Evolutionary conservation across 2,329 filamentous ascomycete genomes (phyloP), one percentile per base, ranked within the genome.

Genomic region (Aspergillus intermedius): DNA sequence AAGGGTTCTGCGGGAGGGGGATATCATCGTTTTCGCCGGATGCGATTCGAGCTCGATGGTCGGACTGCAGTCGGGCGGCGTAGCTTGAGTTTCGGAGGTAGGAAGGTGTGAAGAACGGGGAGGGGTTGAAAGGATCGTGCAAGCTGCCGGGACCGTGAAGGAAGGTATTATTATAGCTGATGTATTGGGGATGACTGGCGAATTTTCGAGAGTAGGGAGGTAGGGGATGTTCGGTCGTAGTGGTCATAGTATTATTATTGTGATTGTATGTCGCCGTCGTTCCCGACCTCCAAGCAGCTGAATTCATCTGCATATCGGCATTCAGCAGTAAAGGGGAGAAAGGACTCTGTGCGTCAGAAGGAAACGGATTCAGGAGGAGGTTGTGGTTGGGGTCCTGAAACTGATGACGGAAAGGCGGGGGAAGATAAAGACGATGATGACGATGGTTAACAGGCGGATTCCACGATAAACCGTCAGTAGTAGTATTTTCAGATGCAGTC

Each of bases 81-180:
- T 95, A 91, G 60, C 82, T 81, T 12, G 89, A 91, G 35, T 81
- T 81, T 57, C 78, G 77, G 41, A 97, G 78, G 69, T 96, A 96
- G 4, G 88, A 90, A 1, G 91, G 91, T 9, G 84, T 78, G 67
- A 95, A 90, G 74, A 91, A 91, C 49, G 68, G 41, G 5, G 49
- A 50, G 12, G 52, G 48, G n/a, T 51, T 60, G 54, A 56, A 61
- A 40, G 37, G 62, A 55, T 53, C 67, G 61, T 49, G 59, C 59
- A 60, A 52, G 41, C 48, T 55, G 28, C 53, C 55, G 37, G 60
- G 54, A 42, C 49, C 54, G 34, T 60, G 56, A 32, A 56, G 50
- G 45, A 61, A 57, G 10, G 62, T 61, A 44, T 61, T 56, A 35
- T 35, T 19, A 19, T 19, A 12, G 9, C 10, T 19, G 37, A 10